phyloP scores from a whole-genome alignment of 1,284 basidiomycete genomes.

The Moesziomyces sp. region DNA sequence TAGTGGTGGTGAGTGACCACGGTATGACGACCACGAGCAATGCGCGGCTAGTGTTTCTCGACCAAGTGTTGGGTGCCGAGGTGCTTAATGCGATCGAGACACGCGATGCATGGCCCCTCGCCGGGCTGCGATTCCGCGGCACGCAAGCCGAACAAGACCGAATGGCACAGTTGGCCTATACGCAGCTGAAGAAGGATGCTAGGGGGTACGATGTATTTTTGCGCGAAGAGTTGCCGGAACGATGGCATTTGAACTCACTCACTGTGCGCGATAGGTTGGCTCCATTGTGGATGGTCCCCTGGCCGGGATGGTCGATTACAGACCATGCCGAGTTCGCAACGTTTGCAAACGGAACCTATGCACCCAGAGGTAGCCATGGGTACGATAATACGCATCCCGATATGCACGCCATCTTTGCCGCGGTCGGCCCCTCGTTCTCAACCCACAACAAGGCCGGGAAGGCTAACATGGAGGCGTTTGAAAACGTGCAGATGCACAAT shows the following conservation, averaged over 20 bases:
- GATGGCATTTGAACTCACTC: conserved; percentile 12
- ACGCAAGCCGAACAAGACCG: not conserved
- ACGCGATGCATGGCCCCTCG: conserved; percentile 74
- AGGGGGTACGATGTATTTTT: conserved; percentile 20
- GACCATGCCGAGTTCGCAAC: conserved; percentile 11
- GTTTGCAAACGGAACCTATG: conserved; percentile 72
- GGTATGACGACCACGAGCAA: conserved; percentile 89
- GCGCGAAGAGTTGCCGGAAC: conserved; percentile 15
- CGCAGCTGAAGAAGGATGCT: not conserved
- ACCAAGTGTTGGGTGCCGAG: conserved; percentile 80
- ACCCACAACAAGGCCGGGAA: conserved; percentile 66
- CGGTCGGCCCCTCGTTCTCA: conserved; percentile 83
- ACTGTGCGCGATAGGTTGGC: conserved; percentile 21
- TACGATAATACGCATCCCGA: conserved; percentile 80
- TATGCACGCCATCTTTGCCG: conserved; percentile 90
- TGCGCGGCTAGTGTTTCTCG: conserved; percentile 80
- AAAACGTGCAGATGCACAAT: conserved; percentile 85
- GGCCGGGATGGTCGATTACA: conserved; percentile 41
- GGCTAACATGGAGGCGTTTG: conserved; percentile 74
- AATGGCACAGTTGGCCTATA: conserved; percentile 1
- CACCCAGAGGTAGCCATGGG: conserved; percentile 75
- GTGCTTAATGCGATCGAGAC: conserved; percentile 76
- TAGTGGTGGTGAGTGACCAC: conserved; percentile 91
- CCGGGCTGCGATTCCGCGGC: conserved; percentile 31
- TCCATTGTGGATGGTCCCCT: conserved; percentile 38